Base-by-base conservation (phyloP, 1,284 basidiomycete genomes). In the Cutaneotrichosporon spelunceum region DNA sequence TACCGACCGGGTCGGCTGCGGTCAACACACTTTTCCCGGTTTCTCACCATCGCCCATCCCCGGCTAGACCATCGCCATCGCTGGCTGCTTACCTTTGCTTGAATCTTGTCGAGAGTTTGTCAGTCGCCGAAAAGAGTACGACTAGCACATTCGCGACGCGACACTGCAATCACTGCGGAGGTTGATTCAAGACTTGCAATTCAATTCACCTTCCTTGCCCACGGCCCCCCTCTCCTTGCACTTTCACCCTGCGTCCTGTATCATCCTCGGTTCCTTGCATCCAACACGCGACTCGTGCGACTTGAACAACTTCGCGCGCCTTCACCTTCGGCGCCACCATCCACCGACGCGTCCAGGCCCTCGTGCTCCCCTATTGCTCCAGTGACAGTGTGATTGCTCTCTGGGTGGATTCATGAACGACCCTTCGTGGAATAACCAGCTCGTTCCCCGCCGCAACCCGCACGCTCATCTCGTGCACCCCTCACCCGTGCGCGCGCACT, bases 401-500 rank as follows among this genome's bases (percentile, higher is more conserved):
- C 1, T 21, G 21, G 11, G 45, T 24, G 26, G 26, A 27, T 50
- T 50, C 27, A 39, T 45, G 44, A 30, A 24, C 52, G 33, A 30
- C 44, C 47, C 30, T 24, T 23, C 30, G 34, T 42, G 50, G n/a
- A 44, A 48, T 30, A 29, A 34, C 19, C 58, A 56, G 27, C 54
- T 45, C 13, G 54, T 45, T 24, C 34, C 30, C 1, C 54, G 16
- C n/a, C 54, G 26, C 26, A 27, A 50, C 23, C 23, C 56, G 9
- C 57, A 63, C 54, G 34, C 54, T 14, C 59, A 58, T 42, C 54
- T 66, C 16, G 61, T 63, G 42, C 64, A 66, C 57, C 64, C 64
- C 14, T 66, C 64, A 26, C 64, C 64, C 24, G 64, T 66, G 39
- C 64, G 64, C 59, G 64, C 64, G 34, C 61, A 66, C 61, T 57